Evolutionary conservation across 2,329 filamentous ascomycete genomes (phyloP), one percentile per base, ranked within the genome.

Genomic region (Paraphaeosphaeria sporulosa): DNA sequence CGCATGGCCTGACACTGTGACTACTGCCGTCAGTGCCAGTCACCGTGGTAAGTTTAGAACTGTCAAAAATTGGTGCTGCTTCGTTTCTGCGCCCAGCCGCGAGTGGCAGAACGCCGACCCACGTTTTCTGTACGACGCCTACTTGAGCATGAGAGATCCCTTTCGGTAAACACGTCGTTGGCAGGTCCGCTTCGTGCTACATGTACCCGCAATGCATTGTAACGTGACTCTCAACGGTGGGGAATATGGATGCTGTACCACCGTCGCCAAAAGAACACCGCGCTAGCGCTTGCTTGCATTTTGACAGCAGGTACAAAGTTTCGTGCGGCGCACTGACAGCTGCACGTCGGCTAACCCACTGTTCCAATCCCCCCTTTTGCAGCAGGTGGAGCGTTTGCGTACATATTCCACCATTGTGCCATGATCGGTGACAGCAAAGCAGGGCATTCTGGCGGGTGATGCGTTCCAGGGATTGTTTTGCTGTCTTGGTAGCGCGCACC

Each of bases 161-260:
- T 66, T 68, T 62, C 67, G 64, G 57, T 53, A 69, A 57, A 63
- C 58, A 60, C 59, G 57, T 38, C 50, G 47, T 56, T 63, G 23
- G 50, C 59, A 71, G 67, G 30, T 17, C 52, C 40, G 17, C 52
- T 55, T 59, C 61, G 72, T 75, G 61, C 49, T 57, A 61, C 55
- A 58, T 53, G 74, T 69, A 64, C 69, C 62, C 63, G 69, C 66
- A 60, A 66, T 74, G 74, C 63, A 63, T 68, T 74, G 73, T 68
- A 73, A 74, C 71, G 60, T 68, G 68, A 74, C 62, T 68, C 58
- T 52, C 51, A 58, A 65, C 49, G 64, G 65, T 69, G 65, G 71
- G 65, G 66, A 66, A 21, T 19, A 57, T 48, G 58, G 52, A 54
- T 61, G 57, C 53, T 64, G 73, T 75, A 65, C 63, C 27, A 73